Percentiles rank a stretch among this genome's conserved stretches.
phyloP scores from a whole-genome alignment of 495 filamentous ascomycete genomes.

The Diplogelasinospora grovesii region DNA sequence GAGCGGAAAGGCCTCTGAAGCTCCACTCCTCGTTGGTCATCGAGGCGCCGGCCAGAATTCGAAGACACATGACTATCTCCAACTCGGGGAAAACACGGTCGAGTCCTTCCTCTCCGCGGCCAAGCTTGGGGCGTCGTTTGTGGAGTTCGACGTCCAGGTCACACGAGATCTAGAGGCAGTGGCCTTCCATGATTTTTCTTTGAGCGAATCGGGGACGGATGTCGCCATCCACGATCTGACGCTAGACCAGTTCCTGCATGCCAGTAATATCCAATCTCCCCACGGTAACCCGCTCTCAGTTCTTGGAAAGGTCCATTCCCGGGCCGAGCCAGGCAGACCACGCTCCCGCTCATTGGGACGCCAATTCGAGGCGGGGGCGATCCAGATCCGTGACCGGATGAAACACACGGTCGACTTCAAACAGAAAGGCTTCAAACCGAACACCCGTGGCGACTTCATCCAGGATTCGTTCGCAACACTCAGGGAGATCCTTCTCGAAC shows the following conservation, averaged over 20 bases:
- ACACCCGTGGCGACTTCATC: constrained; percentile 30
- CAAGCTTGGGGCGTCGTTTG: constrained; percentile 30
- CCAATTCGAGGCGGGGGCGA: constrained; percentile 30
- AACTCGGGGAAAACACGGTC: constrained; percentile 35
- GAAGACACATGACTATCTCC: constrained; percentile 15
- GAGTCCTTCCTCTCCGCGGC: constrained; percentile 29
- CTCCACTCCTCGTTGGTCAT: neutral
- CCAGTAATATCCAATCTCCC: constrained; percentile 6
- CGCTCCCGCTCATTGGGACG: constrained; percentile 44
- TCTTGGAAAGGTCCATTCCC: constrained; percentile 10
- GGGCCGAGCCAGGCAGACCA: too few relatives aligned
- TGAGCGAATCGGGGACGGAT: constrained; percentile 36
- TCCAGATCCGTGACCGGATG: constrained; percentile 25
- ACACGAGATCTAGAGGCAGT: constrained; percentile 34
- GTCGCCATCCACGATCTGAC: constrained; percentile 30
- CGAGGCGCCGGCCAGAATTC: neutral
- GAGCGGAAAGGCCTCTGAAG: neutral
- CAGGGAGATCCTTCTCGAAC: constrained; percentile 25
- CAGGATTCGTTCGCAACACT: constrained; percentile 32
- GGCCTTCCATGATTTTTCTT: constrained; percentile 35
- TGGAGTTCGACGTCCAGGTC: constrained; percentile 40
- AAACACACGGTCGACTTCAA: constrained; percentile 31
- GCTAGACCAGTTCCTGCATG: constrained; percentile 27
- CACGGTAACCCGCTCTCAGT: neutral
- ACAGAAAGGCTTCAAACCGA: constrained; percentile 29